phyloP scores from a whole-genome alignment of 2,329 filamentous ascomycete genomes.

The Calonectria pteridis region DNA sequence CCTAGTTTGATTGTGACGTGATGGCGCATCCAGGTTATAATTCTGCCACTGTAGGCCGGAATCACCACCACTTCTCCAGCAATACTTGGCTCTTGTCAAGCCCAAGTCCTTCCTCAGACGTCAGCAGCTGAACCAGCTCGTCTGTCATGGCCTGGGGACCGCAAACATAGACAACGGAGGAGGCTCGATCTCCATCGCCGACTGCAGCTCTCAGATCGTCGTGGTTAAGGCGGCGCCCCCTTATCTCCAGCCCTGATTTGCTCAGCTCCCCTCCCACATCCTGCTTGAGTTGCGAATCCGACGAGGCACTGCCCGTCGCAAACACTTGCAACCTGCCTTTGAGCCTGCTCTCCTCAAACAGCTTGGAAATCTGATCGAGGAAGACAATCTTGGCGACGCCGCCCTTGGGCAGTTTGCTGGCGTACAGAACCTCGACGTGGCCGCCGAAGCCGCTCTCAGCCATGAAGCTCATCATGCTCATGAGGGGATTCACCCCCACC shows the following conservation, averaged over 20 bases:
- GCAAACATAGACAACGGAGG: conserved; percentile 74
- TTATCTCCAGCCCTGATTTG: conserved; percentile 33
- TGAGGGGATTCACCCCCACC: conserved; percentile 84
- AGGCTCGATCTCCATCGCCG: conserved; percentile 45
- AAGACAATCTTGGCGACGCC: conserved; percentile 61
- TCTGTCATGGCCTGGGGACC: conserved; percentile 79
- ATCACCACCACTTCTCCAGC: conserved; percentile 75
- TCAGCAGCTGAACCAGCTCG: conserved; percentile 66
- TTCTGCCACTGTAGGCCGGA: too few species aligned
- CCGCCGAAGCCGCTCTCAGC: conserved; percentile 47
- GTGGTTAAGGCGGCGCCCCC: conserved; percentile 56
- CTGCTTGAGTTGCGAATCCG: background rate
- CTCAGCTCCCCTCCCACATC: background rate
- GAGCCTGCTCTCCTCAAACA: conserved; percentile 55
- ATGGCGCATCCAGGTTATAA: background rate
- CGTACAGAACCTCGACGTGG: conserved; percentile 74
- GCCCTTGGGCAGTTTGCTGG: conserved; percentile 55
- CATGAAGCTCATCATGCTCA: conserved; percentile 78
- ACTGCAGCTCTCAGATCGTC: conserved; percentile 58
- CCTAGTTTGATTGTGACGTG: background rate
- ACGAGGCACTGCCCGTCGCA: conserved; percentile 52
- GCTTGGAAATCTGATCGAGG: conserved; percentile 57
- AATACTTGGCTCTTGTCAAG: conserved; percentile 63
- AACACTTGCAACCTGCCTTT: conserved; percentile 61
- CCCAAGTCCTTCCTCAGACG: conserved; percentile 47